Conservation (phyloP, 352 stramenopile species). For the Pythium aristosporum region DNA sequence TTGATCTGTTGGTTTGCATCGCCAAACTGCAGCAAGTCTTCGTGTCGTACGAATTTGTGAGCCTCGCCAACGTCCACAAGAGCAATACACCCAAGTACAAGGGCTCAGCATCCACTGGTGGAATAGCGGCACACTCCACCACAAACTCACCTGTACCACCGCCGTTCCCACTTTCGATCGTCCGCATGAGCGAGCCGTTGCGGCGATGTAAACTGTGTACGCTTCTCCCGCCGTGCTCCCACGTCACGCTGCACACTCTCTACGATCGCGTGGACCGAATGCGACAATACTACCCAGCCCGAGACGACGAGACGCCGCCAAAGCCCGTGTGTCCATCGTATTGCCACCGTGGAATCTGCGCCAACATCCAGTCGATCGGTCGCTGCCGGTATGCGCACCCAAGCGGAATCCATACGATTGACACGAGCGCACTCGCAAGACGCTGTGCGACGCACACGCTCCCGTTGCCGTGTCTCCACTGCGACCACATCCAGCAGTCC, state of each 20-base stretch:
- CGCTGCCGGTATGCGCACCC: conserved; percentile 66
- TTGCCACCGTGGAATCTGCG: conserved; percentile 43
- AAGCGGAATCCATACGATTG: conserved; percentile 46
- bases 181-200: conserved; percentile 55
- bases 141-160: conserved; percentile 7
- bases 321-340: conserved; percentile 52
- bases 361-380: conserved; percentile 58
- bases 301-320: conserved; percentile 13
- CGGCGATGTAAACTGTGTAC: conserved; percentile 67
- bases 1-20: conserved; percentile 43
- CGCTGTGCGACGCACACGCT: conserved; percentile 57
- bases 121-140: neutral
- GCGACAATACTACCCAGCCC: conserved; percentile 45
- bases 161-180: conserved; percentile 56
- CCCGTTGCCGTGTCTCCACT: conserved; percentile 59
- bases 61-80: conserved; percentile 53
- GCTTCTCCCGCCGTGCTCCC: conserved; percentile 56
- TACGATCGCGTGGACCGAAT: conserved; percentile 41
- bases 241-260: conserved; percentile 50
- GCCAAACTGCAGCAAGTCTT: conserved; percentile 53
- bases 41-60: conserved; percentile 49
- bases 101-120: neutral
- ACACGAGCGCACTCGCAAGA: conserved; percentile 37
- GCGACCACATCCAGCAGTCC: conserved; percentile 34
- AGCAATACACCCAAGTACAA: neutral